Conservation (phyloP, 177 flowering plant species). For the Vitis hybrid region DNA sequence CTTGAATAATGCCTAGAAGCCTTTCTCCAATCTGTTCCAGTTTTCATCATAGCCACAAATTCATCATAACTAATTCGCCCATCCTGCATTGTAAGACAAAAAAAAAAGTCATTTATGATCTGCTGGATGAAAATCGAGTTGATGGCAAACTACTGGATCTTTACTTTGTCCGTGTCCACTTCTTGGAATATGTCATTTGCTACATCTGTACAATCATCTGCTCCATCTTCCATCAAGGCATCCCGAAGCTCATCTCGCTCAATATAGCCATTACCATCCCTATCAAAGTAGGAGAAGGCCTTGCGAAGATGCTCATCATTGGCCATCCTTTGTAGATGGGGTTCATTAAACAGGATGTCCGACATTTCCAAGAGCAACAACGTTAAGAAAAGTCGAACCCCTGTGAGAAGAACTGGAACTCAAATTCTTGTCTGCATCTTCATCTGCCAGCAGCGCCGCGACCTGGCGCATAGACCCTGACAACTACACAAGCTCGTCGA, state of each 20-base stretch:
- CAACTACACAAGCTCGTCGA: too few relatives aligned
- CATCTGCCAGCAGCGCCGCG: too few relatives aligned
- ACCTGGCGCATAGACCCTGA: too few relatives aligned
- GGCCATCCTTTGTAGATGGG: constrained; percentile 77
- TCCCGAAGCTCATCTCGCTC: constrained; percentile 82
- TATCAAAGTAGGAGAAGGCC: constrained; percentile 89
- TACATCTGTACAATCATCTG: constrained; percentile 58
- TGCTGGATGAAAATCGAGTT: not conserved
- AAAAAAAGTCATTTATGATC: constrained; percentile 1
- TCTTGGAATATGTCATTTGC: constrained; percentile 92
- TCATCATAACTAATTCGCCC: too few relatives aligned
- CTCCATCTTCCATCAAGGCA: constrained; percentile 83
- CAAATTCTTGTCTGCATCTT: too few relatives aligned
- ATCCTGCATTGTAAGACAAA: not conserved
- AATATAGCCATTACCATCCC: constrained; percentile 75
- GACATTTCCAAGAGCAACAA: too few relatives aligned
- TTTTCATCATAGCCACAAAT: too few relatives aligned
- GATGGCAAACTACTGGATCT: not conserved
- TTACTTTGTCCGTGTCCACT: constrained; percentile 94
- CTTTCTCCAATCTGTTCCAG: too few relatives aligned
- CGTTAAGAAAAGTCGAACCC: too few relatives aligned
- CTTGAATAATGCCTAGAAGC: too few relatives aligned
- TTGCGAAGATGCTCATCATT: constrained; percentile 89
- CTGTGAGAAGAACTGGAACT: too few relatives aligned
- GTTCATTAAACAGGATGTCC: too few relatives aligned